A percentile compares a stretch with the other conserved stretches of the same genome.
phyloP scores from a whole-genome alignment of 805 yeast species.

The Candida sithepensis region DNA sequence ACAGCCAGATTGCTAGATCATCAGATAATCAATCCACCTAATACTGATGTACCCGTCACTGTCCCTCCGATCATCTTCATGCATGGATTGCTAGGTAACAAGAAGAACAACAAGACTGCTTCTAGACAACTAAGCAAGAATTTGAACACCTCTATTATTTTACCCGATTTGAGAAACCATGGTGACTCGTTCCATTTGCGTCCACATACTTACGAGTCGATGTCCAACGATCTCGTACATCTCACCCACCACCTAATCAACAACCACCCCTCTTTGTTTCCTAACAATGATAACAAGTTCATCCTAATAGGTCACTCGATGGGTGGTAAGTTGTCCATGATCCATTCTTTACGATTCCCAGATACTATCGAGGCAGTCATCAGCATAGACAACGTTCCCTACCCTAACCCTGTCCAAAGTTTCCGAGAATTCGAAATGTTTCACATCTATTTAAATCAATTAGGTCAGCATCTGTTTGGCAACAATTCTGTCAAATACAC shows the following conservation, averaged over 20 bases:
- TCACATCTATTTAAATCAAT: slow-evolving; percentile 19
- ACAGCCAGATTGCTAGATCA: neutral
- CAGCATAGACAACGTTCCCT: slow-evolving; percentile 85
- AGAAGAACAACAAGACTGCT: slow-evolving; percentile 71
- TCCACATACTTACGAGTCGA: slow-evolving; percentile 66
- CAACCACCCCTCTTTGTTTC: slow-evolving; percentile 7
- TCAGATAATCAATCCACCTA: slow-evolving; percentile 6
- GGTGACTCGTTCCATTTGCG: slow-evolving; percentile 79
- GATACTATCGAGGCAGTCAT: slow-evolving; percentile 52
- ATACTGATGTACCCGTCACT: neutral
- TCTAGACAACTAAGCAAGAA: slow-evolving; percentile 47
- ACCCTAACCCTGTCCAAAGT: slow-evolving; percentile 39
- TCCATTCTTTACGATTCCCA: slow-evolving; percentile 66
- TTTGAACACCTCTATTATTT: slow-evolving; percentile 54
- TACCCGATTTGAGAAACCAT: slow-evolving; percentile 82
- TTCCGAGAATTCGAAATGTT: slow-evolving; percentile 29
- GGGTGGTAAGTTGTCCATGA: slow-evolving; percentile 96
- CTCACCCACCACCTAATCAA: slow-evolving; percentile 34
- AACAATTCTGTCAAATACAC: slow-evolving; percentile 5
- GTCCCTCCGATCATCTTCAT: slow-evolving; percentile 68
- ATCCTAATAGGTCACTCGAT: slow-evolving; percentile 70
- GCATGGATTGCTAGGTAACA: slow-evolving; percentile 88
- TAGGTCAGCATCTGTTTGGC: slow-evolving; percentile 6
- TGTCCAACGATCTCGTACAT: slow-evolving; percentile 79
- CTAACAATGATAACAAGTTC: slow-evolving; percentile 47